A percentile compares a stretch with the other conserved stretches of the same genome.
These are phyloP conservation scores for Pilasporangium apinafurcum DNA, from an alignment of 352 stramenopile species.

Conservation along the genomic window DNA sequence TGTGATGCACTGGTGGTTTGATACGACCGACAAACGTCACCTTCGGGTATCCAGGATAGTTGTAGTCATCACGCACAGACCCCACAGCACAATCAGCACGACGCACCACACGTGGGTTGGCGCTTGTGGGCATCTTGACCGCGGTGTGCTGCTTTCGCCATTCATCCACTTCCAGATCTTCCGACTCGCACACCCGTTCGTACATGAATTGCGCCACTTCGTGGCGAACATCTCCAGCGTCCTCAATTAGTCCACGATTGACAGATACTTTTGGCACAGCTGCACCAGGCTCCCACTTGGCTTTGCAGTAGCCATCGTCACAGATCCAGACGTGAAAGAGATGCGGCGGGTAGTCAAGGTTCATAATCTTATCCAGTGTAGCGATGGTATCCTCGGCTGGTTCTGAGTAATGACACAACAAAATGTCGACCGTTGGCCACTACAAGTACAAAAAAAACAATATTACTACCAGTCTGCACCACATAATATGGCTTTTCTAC, in stretches of 20 bases:
- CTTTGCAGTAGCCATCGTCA: conserved; percentile 70
- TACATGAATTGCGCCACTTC: conserved; percentile 76
- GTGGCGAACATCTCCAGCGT: conserved; percentile 60
- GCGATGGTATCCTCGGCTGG: conserved; percentile 71
- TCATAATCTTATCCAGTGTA: conserved; percentile 71
- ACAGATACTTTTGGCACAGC: conserved; percentile 48
- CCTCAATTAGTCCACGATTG: conserved; percentile 64
- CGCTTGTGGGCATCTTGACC: conserved; percentile 51
- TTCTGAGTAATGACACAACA: conserved; percentile 73
- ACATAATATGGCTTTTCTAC: no score
- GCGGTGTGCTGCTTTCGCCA: conserved; percentile 69
- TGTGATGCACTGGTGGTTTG: conserved; percentile 67
- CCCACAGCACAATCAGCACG: conserved; percentile 53
- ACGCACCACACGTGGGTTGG: conserved; percentile 36
- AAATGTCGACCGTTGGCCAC: conserved; percentile 77
- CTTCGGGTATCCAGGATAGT: conserved; percentile 53
- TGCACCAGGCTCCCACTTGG: conserved; percentile 49
- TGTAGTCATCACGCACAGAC: conserved; percentile 65
- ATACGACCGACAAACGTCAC: conserved; percentile 61
- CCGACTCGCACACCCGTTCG: conserved; percentile 58
- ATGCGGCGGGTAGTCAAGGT: conserved; percentile 65
- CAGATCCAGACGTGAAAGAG: conserved; percentile 71
- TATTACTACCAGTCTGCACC: neutral
- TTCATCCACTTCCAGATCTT: conserved; percentile 66
- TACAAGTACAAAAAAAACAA: neutral